phyloP scores from a whole-genome alignment of 306 rosid species.

The Fragaria ananassa region DNA sequence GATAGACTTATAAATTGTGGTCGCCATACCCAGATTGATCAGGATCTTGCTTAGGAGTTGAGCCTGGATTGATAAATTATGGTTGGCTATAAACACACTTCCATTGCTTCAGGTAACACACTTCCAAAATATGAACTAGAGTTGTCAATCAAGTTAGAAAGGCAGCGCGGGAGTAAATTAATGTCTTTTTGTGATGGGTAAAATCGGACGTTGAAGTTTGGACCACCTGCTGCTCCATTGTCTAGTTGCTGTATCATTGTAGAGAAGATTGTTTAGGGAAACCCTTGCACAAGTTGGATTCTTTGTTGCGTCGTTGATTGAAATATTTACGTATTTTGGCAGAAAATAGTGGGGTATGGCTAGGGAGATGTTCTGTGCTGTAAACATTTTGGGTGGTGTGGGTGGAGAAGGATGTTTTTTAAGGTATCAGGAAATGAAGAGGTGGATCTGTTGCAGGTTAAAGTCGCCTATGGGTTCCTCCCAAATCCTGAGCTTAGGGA shows the following conservation, averaged over 20 bases:
- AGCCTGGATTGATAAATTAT: not conserved
- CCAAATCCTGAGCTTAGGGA: not conserved
- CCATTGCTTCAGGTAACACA: not conserved
- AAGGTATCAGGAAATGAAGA: not conserved
- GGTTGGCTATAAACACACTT: not conserved
- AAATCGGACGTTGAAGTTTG: not conserved
- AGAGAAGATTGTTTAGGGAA: not conserved
- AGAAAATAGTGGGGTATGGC: not conserved
- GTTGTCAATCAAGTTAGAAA: not conserved
- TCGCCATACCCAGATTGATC: not conserved
- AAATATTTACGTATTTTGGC: not conserved
- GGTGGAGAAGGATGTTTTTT: not conserved
- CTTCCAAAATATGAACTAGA: not conserved
- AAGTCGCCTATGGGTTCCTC: not conserved
- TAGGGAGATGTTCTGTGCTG: not conserved
- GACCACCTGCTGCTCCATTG: not conserved
- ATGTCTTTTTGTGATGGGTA: not conserved
- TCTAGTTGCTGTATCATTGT: not conserved
- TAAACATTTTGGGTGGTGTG: not conserved
- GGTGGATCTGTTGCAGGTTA: not conserved
- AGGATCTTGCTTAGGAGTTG: not conserved
- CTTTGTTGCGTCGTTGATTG: not conserved
- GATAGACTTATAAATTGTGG: not conserved
- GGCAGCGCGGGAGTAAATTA: not conserved
- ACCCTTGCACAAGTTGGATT: not conserved